phyloP scores from a whole-genome alignment of 148 eudicot genomes.

The Camellia japonica region DNA sequence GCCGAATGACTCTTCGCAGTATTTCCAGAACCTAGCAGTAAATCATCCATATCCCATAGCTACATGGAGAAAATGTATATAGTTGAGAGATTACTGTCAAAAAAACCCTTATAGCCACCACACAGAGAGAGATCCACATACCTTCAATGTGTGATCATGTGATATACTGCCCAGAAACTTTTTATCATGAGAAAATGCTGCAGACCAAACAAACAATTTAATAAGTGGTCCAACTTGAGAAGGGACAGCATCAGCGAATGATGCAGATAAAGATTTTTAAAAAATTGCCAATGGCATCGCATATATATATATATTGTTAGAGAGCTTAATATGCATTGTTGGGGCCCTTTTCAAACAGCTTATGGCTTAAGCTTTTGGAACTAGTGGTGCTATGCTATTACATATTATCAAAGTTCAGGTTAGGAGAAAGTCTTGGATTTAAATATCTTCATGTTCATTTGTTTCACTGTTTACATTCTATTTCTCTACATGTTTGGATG shows the following conservation, averaged over 20 bases:
- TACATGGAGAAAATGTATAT: conserved; percentile 13
- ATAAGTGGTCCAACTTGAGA: background rate
- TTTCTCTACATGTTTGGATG: too few species aligned
- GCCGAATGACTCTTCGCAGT: conserved; percentile 27
- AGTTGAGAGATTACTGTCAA: background rate
- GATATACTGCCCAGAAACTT: conserved; percentile 93
- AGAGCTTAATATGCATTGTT: too few species aligned
- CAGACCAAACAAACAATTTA: conserved; percentile 8
- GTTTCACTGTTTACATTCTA: too few species aligned
- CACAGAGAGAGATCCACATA: conserved; percentile 28
- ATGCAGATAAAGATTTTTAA: too few species aligned
- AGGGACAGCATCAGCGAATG: background rate
- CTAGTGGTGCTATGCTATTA: too few species aligned
- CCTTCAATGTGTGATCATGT: conserved; percentile 83
- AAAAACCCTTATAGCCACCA: background rate
- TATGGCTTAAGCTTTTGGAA: too few species aligned
- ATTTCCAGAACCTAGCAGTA: conserved; percentile 42
- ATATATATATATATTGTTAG: background rate
- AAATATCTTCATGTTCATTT: too few species aligned
- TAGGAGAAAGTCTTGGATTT: too few species aligned
- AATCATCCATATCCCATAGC: conserved; percentile 74
- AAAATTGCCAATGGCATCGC: background rate
- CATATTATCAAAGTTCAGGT: too few species aligned
- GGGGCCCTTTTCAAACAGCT: too few species aligned
- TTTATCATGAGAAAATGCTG: conserved; percentile 92